Base-by-base conservation (phyloP, 2,329 filamentous ascomycete species). In the Sporothrix phasma region DNA sequence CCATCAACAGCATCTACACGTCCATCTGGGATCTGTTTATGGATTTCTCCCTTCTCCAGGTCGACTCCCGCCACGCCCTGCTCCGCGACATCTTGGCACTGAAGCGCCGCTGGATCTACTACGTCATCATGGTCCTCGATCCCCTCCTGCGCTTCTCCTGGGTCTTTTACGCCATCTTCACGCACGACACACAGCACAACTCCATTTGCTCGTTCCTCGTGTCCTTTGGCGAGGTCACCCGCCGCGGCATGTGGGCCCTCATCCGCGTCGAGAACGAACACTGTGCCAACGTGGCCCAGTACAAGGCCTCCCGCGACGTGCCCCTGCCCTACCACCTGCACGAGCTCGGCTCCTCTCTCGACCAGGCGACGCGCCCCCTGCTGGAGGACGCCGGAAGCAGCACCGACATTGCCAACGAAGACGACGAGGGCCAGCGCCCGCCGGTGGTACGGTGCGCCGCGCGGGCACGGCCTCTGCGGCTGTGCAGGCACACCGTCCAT, bases 191-290 rank as follows among this genome's bases (percentile, higher is more conserved):
- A 0, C 92, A 97, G 71, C 92, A 97, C 74, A 93, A 88, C 1
- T 89, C 89, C 3, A 74, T 92, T 1, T 83, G 92, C 5, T 92
- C 90, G 1, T 97, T 97, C 74, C 69, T 89, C 34, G 84, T 97
- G 17, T 82, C 84, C 1, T 77, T 97, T 3, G 84, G 87, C 8
- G 94, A 99, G 73, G 85, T 96, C 24, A 81, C 84, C n/a, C 85
- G 94, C 37, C 81, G 94, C 72, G 92, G 91, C 66, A 85, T 97
- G 72, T 99, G 94, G 94, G 87, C 88, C 0, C 79, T 97, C 3
- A 89, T 99, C 73, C 90, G 94, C 46, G 92, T 99, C 29, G 94
- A 99, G 75, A 99, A 99, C 74, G 94, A 99, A 71, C 94, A 99
- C 76, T 96, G 92, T 76, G 87, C 88, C 63, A 96, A 97, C 70